Conservation (phyloP, 2,329 filamentous ascomycete species). For the Talaromyces sp. region DNA sequence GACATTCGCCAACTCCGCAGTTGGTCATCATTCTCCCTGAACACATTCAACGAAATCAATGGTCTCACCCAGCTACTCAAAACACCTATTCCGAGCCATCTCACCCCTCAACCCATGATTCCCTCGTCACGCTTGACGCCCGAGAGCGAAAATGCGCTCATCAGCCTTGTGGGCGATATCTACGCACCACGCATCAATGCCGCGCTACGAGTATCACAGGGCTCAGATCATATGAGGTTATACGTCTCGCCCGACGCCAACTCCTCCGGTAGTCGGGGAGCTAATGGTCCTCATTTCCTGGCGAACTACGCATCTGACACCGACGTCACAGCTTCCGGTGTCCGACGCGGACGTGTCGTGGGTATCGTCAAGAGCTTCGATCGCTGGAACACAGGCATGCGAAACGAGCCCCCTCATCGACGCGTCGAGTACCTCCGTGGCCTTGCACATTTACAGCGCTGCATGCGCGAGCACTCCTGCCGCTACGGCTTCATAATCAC, state of each 20-base stretch:
- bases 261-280: conserved; percentile 38
- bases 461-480: conserved; percentile 90
- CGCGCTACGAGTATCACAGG: conserved; percentile 73
- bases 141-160: conserved; percentile 74
- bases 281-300: conserved; percentile 52
- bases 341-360: conserved; percentile 64
- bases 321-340: conserved; percentile 49
- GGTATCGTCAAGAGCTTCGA: conserved; percentile 90
- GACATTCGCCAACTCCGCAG: conserved; percentile 82
- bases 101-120: conserved; percentile 24
- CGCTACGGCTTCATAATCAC: conserved; percentile 96
- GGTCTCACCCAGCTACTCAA: conserved; percentile 71
- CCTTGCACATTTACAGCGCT: conserved; percentile 79
- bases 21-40: conserved; percentile 77
- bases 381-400: conserved; percentile 94
- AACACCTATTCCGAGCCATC: conserved; percentile 56
- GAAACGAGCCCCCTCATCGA: conserved; percentile 77
- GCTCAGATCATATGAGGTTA: conserved; percentile 57
- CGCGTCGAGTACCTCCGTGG: conserved; percentile 86
- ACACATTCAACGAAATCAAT: conserved; percentile 69
- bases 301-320: conserved; percentile 55
- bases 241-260: conserved; percentile 42
- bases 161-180: conserved; percentile 71
- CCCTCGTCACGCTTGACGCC: conserved; percentile 55
- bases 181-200: conserved; percentile 87